Conservation (phyloP, 805 yeast genomes). For the Blastobotrys mokoenaii region DNA sequence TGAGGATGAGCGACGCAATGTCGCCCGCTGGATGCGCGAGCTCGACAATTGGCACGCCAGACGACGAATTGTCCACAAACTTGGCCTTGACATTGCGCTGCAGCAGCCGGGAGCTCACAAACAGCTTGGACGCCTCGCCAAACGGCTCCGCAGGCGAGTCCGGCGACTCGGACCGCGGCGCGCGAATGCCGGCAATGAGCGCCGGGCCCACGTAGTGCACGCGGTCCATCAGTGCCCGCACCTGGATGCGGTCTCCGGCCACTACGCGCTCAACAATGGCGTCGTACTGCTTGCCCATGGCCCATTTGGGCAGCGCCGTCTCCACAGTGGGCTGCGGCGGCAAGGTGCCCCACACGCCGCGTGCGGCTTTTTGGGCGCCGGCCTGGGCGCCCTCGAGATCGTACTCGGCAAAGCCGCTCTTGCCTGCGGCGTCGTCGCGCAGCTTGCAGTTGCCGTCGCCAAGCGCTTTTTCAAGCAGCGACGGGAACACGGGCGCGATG, state of each 20-base stretch:
- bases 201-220: conserved; percentile 52
- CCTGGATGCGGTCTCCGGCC: conserved; percentile 68
- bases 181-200: conserved; percentile 62
- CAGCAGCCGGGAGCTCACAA: conserved; percentile 55
- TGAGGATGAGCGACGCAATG: conserved; percentile 58
- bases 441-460: conserved; percentile 55
- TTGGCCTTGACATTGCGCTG: conserved; percentile 50
- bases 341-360: conserved; percentile 47
- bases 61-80: conserved; percentile 51
- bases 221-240: conserved; percentile 42
- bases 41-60: conserved; percentile 35
- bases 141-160: conserved; percentile 39
- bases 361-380: conserved; percentile 41
- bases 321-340: conserved; percentile 14
- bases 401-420: conserved; percentile 37
- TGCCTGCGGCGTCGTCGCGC: conserved; percentile 40
- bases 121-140: conserved; percentile 58
- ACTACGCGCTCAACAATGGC: conserved; percentile 69
- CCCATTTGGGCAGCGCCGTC: conserved; percentile 10
- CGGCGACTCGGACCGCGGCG: conserved; percentile 57
- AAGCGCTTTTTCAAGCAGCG: conserved; percentile 49
- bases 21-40: conserved; percentile 70
- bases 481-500: conserved; percentile 51
- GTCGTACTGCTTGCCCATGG: conserved; percentile 33
- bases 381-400: conserved; percentile 28